Base-by-base conservation (phyloP, 768 basidiomycete species). In the Dioszegia crocea region DNA sequence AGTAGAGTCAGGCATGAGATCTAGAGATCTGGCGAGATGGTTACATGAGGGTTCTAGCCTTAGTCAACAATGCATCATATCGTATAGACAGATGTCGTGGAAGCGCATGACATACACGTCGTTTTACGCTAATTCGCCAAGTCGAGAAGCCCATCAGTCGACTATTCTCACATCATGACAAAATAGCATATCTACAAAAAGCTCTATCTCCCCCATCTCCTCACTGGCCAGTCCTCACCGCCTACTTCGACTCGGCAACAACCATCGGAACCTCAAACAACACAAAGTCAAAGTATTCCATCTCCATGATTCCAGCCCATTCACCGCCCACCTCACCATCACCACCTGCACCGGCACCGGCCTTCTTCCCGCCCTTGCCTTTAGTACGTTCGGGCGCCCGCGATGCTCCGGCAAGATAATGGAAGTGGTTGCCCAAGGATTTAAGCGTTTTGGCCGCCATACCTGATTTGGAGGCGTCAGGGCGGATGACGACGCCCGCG, bases 201-300 rank as follows among this genome's bases (percentile, higher is more conserved):
- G 24, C 14, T 26, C 21, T 56, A 41, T 52, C 30, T 31, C 54
- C 41, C 10, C 39, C 10, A 54, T 43, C 52, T 27, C 52, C 31
- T 33, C 33, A 33, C 33, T 33, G 6, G 8, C 33, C 33, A 6
- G 16, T 17, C 10, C 21, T 30, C 30, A 14, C 38, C 39, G 21
- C 17, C 51, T 53, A 53, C 51, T 53, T 53, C 1, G 51, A 40
- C 36, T 27, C 51, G 16, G 36, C 51, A 39, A 59, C 10, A 12
- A 96, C 88, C 88, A 88, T 91, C 30, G 90, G 91, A 53, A 99
- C 84, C 76, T 97, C 94, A 73, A 86, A 93, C 71, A 94, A 74
- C 23, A 97, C 90, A 70, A 97, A 99, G 77, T 94, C 91, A 75
- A 88, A 91, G 75, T 88, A 89, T 76, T 99, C 94, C 75, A 93